Evolutionary conservation across 306 rosid genomes (phyloP).

Genomic region (Sicyos edulis): DNA sequence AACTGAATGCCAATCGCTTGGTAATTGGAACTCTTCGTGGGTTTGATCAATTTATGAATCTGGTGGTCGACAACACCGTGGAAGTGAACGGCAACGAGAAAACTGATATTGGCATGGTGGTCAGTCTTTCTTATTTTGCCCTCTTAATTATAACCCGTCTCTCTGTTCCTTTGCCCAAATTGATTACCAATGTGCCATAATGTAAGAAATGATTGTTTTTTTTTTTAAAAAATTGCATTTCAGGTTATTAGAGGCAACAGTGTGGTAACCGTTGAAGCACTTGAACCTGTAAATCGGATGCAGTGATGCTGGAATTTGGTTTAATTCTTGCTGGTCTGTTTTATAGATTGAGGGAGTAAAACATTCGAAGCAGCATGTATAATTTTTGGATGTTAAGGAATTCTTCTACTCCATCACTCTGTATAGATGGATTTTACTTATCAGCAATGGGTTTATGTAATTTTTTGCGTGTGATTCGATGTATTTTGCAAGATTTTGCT

Average conservation of each 20-base stretch:
- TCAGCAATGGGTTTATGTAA: not conserved
- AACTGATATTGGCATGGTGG: conserved; percentile 95
- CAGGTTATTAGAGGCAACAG: conserved; percentile 96
- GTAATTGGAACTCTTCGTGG: conserved; percentile 90
- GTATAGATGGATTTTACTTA: not conserved
- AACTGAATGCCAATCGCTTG: conserved; percentile 85
- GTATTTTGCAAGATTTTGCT: too few species aligned
- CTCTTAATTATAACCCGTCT: not conserved
- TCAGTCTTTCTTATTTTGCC: conserved; percentile 29
- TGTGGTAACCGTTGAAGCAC: conserved; percentile 97
- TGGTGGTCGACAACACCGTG: conserved; percentile 84
- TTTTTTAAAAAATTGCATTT: conserved; percentile 17
- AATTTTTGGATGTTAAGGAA: conserved; percentile 4
- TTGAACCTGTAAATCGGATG: conserved; percentile 76
- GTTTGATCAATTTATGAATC: conserved; percentile 94
- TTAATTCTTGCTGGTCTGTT: not conserved
- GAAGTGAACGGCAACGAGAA: conserved; percentile 86
- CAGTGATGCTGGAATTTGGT: conserved; percentile 29
- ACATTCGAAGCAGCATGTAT: conserved; percentile 1
- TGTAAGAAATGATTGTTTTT: not conserved
- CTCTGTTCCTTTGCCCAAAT: too few species aligned
- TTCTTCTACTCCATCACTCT: not conserved
- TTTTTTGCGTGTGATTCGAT: too few species aligned
- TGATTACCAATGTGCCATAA: too few species aligned
- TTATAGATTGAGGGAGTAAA: not conserved